A percentile compares a stretch with the other conserved stretches of the same genome.
These are phyloP conservation scores for Blakeslea trispora DNA, from an alignment of 371 early-diverging fungal species.

Conservation along the genomic window DNA sequence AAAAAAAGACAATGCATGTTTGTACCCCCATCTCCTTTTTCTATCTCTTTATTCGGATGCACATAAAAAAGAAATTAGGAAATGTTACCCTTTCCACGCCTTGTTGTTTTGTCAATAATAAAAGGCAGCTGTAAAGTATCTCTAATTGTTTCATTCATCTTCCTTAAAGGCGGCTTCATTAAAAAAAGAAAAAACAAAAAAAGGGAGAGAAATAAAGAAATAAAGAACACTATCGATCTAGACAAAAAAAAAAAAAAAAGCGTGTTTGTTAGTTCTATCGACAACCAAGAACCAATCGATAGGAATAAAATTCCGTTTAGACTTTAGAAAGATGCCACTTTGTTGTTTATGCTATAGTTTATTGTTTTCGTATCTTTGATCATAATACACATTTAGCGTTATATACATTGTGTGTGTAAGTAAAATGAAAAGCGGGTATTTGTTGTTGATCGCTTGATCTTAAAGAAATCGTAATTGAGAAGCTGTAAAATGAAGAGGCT, in stretches of 20 bases:
- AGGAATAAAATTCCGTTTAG: background rate
- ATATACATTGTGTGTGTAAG: slow-evolving; percentile 1
- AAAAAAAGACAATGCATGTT: background rate
- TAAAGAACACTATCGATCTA: no score
- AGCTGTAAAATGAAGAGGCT: slow-evolving; percentile 77
- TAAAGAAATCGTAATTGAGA: slow-evolving; percentile 78
- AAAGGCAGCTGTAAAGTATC: no score
- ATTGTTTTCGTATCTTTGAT: background rate
- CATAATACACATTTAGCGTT: background rate
- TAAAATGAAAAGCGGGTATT: slow-evolving; percentile 1
- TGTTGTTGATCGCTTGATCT: background rate
- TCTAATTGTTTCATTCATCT: no score
- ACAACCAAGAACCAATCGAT: no score
- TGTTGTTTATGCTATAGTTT: background rate
- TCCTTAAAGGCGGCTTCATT: no score
- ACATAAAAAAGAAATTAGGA: background rate
- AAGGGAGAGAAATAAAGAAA: no score
- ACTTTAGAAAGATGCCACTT: background rate
- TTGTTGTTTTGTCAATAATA: no score
- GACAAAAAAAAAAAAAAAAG: no score
- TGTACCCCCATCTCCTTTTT: no score
- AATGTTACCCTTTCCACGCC: background rate
- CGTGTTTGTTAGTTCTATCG: background rate
- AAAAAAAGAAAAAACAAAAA: no score
- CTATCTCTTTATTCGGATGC: no score